Conservation (phyloP, 148 eudicot genomes). For the Arbutus unedo region DNA sequence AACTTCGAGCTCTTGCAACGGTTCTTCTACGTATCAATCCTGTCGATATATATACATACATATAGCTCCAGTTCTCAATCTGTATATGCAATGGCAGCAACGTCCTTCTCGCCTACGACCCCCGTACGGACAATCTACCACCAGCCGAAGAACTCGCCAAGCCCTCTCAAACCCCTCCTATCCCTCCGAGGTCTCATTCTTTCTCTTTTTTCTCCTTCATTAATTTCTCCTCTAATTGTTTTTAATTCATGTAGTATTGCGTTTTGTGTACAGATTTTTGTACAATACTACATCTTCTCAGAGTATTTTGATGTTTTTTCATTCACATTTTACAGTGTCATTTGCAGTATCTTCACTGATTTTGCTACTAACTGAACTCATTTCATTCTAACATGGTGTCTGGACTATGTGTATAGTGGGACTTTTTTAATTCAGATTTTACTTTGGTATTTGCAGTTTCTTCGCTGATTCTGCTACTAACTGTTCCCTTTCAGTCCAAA, state of each 20-base stretch:
- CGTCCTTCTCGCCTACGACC: conserved; percentile 31
- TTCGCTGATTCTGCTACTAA: too few species aligned
- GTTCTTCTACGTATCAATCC: neutral
- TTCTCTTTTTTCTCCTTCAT: neutral
- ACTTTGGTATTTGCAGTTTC: neutral
- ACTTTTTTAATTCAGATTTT: neutral
- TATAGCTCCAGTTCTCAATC: neutral
- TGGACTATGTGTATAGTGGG: too few species aligned
- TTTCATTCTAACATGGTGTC: too few species aligned
- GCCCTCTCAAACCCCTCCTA: conserved; percentile 24
- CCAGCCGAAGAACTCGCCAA: conserved; percentile 12
- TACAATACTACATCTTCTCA: neutral
- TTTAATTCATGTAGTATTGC: neutral
- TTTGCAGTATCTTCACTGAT: neutral
- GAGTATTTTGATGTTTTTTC: neutral
- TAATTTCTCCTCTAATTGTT: neutral
- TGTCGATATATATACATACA: too few species aligned
- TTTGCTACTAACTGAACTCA: too few species aligned
- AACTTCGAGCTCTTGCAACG: too few species aligned
- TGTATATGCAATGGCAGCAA: conserved; percentile 25
- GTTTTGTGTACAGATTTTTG: neutral
- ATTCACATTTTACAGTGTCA: neutral
- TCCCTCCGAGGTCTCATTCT: conserved; percentile 19
- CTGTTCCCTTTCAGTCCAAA: too few species aligned
- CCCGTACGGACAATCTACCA: conserved; percentile 23